Conservation (phyloP, 345 rosid species). For the Punica granatum region DNA sequence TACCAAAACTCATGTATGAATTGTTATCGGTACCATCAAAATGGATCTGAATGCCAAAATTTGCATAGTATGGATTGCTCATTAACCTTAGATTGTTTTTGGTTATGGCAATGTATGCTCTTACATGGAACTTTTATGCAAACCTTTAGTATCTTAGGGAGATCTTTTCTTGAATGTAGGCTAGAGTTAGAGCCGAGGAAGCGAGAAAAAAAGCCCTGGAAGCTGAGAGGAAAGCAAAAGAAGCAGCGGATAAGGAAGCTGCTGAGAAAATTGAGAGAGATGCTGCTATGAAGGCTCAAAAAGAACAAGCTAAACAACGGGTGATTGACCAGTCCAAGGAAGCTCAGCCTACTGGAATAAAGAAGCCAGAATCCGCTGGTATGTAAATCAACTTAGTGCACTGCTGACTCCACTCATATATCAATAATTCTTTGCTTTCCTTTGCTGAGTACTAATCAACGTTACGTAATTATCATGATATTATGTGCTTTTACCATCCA, state of each 20-base stretch:
- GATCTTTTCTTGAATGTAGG: slow-evolving; percentile 2
- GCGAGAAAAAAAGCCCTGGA: slow-evolving; percentile 54
- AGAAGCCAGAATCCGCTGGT: slow-evolving; percentile 34
- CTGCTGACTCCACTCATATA: neutral
- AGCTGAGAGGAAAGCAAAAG: slow-evolving; percentile 61
- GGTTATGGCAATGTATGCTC: neutral
- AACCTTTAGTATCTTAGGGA: neutral
- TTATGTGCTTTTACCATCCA: neutral
- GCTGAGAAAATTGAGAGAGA: slow-evolving; percentile 28
- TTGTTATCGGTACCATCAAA: neutral
- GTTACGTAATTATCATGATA: neutral
- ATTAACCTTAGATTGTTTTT: neutral
- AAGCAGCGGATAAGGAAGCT: slow-evolving; percentile 52
- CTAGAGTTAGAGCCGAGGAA: slow-evolving; percentile 71
- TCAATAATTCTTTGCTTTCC: neutral
- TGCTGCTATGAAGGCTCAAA: slow-evolving; percentile 23
- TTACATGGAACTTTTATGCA: neutral
- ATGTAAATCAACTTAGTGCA: neutral
- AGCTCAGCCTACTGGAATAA: slow-evolving; percentile 11
- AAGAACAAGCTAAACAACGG: slow-evolving; percentile 14
- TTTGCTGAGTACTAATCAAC: neutral
- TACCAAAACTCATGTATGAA: neutral
- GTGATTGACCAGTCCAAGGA: slow-evolving; percentile 4
- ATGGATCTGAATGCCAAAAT: neutral
- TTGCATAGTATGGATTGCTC: neutral